These are phyloP conservation scores for Brassica carinata DNA, from an alignment of 345 rosid genomes.

Conservation along the genomic window DNA sequence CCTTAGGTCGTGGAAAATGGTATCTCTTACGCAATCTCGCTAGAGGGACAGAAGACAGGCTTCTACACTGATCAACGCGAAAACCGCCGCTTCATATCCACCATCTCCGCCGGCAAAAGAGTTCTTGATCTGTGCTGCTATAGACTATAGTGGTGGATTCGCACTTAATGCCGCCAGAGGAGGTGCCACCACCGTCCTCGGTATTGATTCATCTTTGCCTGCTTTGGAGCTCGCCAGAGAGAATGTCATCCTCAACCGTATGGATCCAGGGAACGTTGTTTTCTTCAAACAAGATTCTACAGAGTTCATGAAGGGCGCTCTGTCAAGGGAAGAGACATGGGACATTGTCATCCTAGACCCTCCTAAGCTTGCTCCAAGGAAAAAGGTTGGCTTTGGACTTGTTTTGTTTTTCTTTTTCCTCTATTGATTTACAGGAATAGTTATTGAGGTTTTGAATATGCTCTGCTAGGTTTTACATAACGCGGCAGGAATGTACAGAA, in stretches of 20 bases:
- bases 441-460: slow-evolving; percentile 19
- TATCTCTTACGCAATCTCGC: slow-evolving; percentile 65
- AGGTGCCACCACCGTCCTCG: slow-evolving; percentile 65
- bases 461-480: slow-evolving; percentile 58
- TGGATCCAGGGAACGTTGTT: slow-evolving; percentile 62
- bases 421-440: neutral
- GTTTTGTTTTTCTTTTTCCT: neutral
- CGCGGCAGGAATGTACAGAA: slow-evolving; percentile 82
- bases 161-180: slow-evolving; percentile 74
- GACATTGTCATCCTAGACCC: slow-evolving; percentile 89
- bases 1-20: slow-evolving; percentile 75
- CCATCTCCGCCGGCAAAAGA: slow-evolving; percentile 63
- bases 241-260: slow-evolving; percentile 67
- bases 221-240: slow-evolving; percentile 91
- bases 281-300: slow-evolving; percentile 77
- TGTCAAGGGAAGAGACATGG: slow-evolving; percentile 78
- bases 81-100: slow-evolving; percentile 67
- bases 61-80: slow-evolving; percentile 92
- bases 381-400: slow-evolving; percentile 45
- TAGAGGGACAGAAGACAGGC: slow-evolving; percentile 87
- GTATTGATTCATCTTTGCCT: slow-evolving; percentile 82
- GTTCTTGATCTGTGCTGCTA: slow-evolving; percentile 94
- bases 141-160: slow-evolving; percentile 90
- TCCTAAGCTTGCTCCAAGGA: slow-evolving; percentile 82
- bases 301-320: slow-evolving; percentile 75